Evolutionary conservation across 2,329 filamentous ascomycete genomes (phyloP), one percentile per base, ranked within the genome.

Genomic region (Neocucurbitaria cava): DNA sequence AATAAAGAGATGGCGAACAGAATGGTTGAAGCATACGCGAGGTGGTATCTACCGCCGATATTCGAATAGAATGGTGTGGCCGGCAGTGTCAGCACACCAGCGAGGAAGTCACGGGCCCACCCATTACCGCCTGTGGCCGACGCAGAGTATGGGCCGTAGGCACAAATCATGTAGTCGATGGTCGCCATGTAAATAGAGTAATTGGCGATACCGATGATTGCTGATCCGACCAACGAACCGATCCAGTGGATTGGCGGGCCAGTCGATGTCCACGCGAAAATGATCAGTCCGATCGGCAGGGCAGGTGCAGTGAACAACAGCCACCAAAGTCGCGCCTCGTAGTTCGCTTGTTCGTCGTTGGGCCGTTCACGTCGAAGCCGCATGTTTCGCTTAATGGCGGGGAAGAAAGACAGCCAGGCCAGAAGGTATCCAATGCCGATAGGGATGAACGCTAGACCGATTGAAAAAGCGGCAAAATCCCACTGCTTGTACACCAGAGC

Each of bases 41-140:
- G 65, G 44, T 74, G 86, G 69, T 67, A 80, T 4, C 66, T 60
- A 46, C 53, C 62, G 15, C 70, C 70, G 28, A 76, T 75, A 43
- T 75, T 81, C 17, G 74, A 59, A 68, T 82, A 85, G 60, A 84
- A 79, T 0, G 89, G 88, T 0, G 83, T 85, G 0, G 89, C 86
- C 3, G 87, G 87, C 31, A 91, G 81, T 0, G 89, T 90, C 2
- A 90, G 83, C 3, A 91, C 80, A 75, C 90, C 89, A 3, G 89
- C 89, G 0, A 92, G 77, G 75, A 92, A 89, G 68, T 92, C 89
- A 59, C 90, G 83, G 3, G 88, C 82, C 81, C 89, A 92, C 1
- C 89, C 89, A 57, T 92, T 92, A 9, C 89, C 89, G 36, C 89
- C 89, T 0, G 90, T 92, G 0, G 90, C 89, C 0, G 89, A 91